Conservation (phyloP, 1,284 basidiomycete genomes). For the Salmacisia buchloeana region DNA sequence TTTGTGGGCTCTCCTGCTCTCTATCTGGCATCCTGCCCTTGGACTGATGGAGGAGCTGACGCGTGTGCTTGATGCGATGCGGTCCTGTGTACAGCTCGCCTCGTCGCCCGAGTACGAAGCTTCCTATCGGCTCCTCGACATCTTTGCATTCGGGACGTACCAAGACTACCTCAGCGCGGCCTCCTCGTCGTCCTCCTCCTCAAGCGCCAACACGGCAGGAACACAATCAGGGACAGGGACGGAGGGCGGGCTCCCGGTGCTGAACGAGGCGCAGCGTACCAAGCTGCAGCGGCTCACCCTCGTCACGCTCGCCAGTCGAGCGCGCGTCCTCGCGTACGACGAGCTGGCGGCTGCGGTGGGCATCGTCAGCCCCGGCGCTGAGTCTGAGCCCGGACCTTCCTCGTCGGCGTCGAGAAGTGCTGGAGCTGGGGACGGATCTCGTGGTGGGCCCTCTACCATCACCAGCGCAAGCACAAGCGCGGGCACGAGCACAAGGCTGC, state of each 20-base stretch:
- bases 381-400: no score
- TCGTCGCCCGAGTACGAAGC: constrained; percentile 14
- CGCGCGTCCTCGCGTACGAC: constrained; percentile 22
- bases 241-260: constrained; percentile 9
- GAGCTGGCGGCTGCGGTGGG: constrained; percentile 20
- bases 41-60: background rate
- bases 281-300: constrained; percentile 91
- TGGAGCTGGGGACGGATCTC: no score
- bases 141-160: constrained; percentile 84
- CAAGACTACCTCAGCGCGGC: constrained; percentile 59
- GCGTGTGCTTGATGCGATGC: background rate
- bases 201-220: background rate
- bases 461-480: background rate
- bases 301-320: constrained; percentile 56
- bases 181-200: background rate
- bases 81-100: constrained; percentile 26
- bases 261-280: constrained; percentile 66
- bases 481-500: constrained; percentile 3
- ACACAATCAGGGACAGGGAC: no score
- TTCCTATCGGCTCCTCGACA: constrained; percentile 60
- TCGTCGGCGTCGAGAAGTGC: no score
- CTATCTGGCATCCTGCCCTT: background rate
- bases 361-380: constrained; percentile 57
- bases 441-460: no score
- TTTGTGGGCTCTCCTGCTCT: background rate